Conservation (phyloP, 257 asterid genomes). For the Nicotiana benthamiana region DNA sequence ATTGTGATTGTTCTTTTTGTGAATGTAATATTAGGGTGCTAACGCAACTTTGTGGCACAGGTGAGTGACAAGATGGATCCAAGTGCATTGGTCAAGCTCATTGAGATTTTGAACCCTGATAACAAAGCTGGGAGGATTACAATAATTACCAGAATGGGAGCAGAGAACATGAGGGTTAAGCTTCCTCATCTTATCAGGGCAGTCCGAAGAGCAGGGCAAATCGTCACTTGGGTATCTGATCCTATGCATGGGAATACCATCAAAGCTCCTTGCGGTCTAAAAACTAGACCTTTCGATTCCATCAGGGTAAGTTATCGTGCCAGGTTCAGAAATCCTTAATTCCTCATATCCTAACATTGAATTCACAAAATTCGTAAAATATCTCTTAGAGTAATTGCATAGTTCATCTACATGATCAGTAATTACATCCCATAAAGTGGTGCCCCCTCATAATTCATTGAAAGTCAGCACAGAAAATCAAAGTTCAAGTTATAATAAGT, state of each 20-base stretch:
- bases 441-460: background rate
- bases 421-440: background rate
- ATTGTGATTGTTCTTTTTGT: background rate
- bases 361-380: background rate
- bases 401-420: background rate
- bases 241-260: slow-evolving; percentile 93
- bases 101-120: slow-evolving; percentile 65
- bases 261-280: slow-evolving; percentile 85
- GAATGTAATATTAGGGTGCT: slow-evolving; percentile 10
- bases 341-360: background rate
- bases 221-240: slow-evolving; percentile 84
- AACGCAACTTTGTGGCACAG: slow-evolving; percentile 20
- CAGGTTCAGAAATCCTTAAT: background rate
- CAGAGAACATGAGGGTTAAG: slow-evolving; percentile 84
- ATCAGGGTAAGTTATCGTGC: slow-evolving; percentile 50
- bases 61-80: slow-evolving; percentile 85
- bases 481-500: background rate
- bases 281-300: slow-evolving; percentile 78
- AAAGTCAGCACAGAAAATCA: background rate
- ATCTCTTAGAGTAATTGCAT: background rate
- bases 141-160: slow-evolving; percentile 82
- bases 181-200: slow-evolving; percentile 81
- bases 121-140: slow-evolving; percentile 78
- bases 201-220: slow-evolving; percentile 70
- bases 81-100: slow-evolving; percentile 59